phyloP scores from a whole-genome alignment of 352 stramenopile genomes.

The Globisporangium canariense region DNA sequence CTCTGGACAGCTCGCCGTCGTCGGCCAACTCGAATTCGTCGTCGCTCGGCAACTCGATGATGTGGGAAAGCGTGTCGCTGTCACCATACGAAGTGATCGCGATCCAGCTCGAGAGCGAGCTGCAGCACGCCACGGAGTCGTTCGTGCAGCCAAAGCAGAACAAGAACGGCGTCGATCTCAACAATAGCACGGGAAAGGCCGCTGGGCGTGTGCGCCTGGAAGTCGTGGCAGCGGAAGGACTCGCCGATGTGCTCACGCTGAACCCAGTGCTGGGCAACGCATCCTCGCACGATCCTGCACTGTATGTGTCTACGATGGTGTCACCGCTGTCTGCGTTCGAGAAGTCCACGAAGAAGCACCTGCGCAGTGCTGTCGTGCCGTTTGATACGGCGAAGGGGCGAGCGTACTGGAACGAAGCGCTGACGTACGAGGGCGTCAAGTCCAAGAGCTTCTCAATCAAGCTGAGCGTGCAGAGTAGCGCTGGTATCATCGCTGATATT shows the following conservation, averaged over 20 bases:
- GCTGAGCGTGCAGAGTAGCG: slow-evolving; percentile 51
- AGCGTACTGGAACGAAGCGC: slow-evolving; percentile 45
- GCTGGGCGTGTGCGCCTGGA: slow-evolving; percentile 46
- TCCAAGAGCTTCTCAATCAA: slow-evolving; percentile 64
- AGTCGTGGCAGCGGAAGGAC: slow-evolving; percentile 41
- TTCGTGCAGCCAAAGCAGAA: slow-evolving; percentile 48
- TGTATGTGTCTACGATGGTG: slow-evolving; percentile 64
- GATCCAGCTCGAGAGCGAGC: slow-evolving; percentile 65
- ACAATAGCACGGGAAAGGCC: slow-evolving; percentile 51
- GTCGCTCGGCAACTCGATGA: slow-evolving; percentile 54
- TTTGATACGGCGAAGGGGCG: slow-evolving; percentile 18
- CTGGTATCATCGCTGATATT: slow-evolving; percentile 60
- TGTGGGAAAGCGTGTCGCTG: slow-evolving; percentile 77
- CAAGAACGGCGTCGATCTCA: slow-evolving; percentile 73
- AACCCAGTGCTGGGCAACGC: slow-evolving; percentile 29
- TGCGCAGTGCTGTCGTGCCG: slow-evolving; percentile 35
- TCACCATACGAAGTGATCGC: slow-evolving; percentile 69
- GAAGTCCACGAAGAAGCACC: slow-evolving; percentile 66
- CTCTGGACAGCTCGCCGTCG: slow-evolving; percentile 34
- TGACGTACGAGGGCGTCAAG: slow-evolving; percentile 70
- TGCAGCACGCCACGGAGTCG: slow-evolving; percentile 50
- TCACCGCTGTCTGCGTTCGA: slow-evolving; percentile 61
- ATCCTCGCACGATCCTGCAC: slow-evolving; percentile 17
- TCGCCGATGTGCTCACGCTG: slow-evolving; percentile 28
- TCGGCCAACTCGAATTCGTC: slow-evolving; percentile 33